Conservation (phyloP, 768 basidiomycete genomes). For the Podaxis sp. region DNA sequence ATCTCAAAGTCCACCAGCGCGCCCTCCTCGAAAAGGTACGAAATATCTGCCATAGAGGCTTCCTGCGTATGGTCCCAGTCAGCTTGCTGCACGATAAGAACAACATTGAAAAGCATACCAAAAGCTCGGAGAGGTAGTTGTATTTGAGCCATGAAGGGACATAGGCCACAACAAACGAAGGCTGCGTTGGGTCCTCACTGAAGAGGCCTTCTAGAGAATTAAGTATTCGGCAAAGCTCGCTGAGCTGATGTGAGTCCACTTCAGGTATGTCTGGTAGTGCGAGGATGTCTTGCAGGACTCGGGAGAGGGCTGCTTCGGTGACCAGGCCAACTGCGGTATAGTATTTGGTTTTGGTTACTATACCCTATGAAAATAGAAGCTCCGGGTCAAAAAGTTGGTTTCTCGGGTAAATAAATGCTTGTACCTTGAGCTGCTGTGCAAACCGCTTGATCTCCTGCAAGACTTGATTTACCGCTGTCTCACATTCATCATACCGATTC, state of each 20-base stretch:
- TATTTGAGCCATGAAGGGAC: slow-evolving; percentile 96
- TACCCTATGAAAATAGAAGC: slow-evolving; percentile 35
- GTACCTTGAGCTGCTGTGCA: slow-evolving; percentile 71
- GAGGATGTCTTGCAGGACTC: slow-evolving; percentile 69
- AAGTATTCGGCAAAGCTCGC: slow-evolving; percentile 78
- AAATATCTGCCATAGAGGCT: slow-evolving; percentile 87
- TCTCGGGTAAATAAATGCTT: slow-evolving; percentile 15
- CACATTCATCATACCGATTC: slow-evolving; percentile 72
- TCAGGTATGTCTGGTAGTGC: slow-evolving; percentile 84
- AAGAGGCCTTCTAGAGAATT: slow-evolving; percentile 80
- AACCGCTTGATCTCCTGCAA: slow-evolving; percentile 60
- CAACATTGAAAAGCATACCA: slow-evolving; percentile 50
- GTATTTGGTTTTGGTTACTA: slow-evolving; percentile 69
- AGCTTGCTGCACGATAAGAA: not conserved
- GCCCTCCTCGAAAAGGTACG: slow-evolving; percentile 88
- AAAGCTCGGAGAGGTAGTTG: slow-evolving; percentile 86
- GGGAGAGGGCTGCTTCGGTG: slow-evolving; percentile 61
- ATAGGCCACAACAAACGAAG: slow-evolving; percentile 75
- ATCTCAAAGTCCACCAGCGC: slow-evolving; percentile 87
- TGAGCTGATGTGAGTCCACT: slow-evolving; percentile 76
- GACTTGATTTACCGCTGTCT: slow-evolving; percentile 58
- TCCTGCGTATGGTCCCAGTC: slow-evolving; percentile 49
- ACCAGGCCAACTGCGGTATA: slow-evolving; percentile 68
- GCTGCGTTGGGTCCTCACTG: slow-evolving; percentile 56
- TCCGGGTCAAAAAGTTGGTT: not conserved